Percentiles rank a stretch among this genome's conserved stretches.
Evolutionary conservation across 2,329 filamentous ascomycete species (phyloP).

Genomic region (Hysterium pulicare): DNA sequence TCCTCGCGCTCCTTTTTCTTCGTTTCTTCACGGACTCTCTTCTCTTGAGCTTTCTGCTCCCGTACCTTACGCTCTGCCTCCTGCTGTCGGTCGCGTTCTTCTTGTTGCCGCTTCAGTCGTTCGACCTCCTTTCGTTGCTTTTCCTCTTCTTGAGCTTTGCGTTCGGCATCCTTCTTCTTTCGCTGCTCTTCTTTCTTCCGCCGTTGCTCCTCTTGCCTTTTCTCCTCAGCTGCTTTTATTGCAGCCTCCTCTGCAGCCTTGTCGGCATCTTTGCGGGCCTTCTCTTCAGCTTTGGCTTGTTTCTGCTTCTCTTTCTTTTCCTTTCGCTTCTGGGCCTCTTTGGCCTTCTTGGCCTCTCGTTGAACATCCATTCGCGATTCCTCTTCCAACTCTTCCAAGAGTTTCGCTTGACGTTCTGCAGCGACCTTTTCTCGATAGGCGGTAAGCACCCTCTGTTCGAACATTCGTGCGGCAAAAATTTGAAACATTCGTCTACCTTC

Average conservation of each 20-base stretch:
- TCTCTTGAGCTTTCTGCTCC: slow-evolving; percentile 76
- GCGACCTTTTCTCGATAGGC: slow-evolving; percentile 99
- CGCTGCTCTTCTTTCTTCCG: slow-evolving; percentile 84
- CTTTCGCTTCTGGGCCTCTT: slow-evolving; percentile 92
- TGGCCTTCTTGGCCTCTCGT: slow-evolving; percentile 87
- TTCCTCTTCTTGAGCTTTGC: slow-evolving; percentile 87
- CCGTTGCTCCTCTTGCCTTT: slow-evolving; percentile 75
- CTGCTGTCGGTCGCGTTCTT: slow-evolving; percentile 80
- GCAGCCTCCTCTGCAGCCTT: slow-evolving; percentile 83
- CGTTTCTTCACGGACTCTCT: slow-evolving; percentile 66
- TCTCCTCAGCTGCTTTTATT: slow-evolving; percentile 70
- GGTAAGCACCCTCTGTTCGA: slow-evolving; percentile 91
- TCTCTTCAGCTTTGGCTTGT: slow-evolving; percentile 85
- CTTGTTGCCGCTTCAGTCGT: slow-evolving; percentile 71
- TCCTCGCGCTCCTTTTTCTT: slow-evolving; percentile 76
- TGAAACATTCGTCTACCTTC: slow-evolving; percentile 98
- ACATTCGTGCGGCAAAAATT: slow-evolving; percentile 98
- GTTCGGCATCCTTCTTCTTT: slow-evolving; percentile 86
- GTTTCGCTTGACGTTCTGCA: slow-evolving; percentile 82
- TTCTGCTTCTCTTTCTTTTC: slow-evolving; percentile 90
- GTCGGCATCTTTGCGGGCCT: slow-evolving; percentile 81
- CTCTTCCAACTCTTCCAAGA: slow-evolving; percentile 87
- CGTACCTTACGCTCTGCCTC: slow-evolving; percentile 81
- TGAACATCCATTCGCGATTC: slow-evolving; percentile 73
- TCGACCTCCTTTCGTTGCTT: slow-evolving; percentile 81